Percentiles rank a stretch among this genome's conserved stretches.
Evolutionary conservation across 495 filamentous ascomycete species (phyloP).

Genomic region (Oidiodendron maius): DNA sequence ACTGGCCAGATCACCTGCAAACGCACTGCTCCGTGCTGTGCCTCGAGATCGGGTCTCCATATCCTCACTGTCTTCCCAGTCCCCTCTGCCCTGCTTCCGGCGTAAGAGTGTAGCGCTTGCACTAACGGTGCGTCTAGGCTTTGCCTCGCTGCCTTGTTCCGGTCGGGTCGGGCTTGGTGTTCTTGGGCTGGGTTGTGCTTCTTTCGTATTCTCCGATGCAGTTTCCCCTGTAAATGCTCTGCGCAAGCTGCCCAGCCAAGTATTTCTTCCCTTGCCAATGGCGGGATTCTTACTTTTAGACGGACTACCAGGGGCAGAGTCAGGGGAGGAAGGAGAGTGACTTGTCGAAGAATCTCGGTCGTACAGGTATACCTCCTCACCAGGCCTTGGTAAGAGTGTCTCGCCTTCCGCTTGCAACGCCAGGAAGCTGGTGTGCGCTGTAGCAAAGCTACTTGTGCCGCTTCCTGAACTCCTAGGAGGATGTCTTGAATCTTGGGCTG

Average conservation of each 20-base stretch:
- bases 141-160: background rate
- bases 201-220: background rate
- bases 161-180: slow-evolving; percentile 6
- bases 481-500: slow-evolving; percentile 7
- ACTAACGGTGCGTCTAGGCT: slow-evolving; percentile 16
- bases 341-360: slow-evolving; percentile 53
- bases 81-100: slow-evolving; percentile 50
- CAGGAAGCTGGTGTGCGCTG: slow-evolving; percentile 56
- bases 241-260: slow-evolving; percentile 43
- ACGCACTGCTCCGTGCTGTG: slow-evolving; percentile 10
- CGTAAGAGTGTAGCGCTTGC: slow-evolving; percentile 51
- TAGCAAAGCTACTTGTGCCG: slow-evolving; percentile 37
- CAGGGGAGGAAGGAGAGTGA: slow-evolving; percentile 10
- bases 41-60: background rate
- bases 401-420: slow-evolving; percentile 63
- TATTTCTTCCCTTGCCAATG: slow-evolving; percentile 1
- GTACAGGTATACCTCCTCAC: background rate
- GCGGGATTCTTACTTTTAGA: slow-evolving; percentile 29
- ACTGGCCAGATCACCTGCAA: slow-evolving; percentile 13
- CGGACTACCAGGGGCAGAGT: slow-evolving; percentile 28
- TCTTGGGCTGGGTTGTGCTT: background rate
- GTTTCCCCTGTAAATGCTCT: slow-evolving; percentile 23
- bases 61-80: slow-evolving; percentile 41
- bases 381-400: slow-evolving; percentile 42
- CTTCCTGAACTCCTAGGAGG: slow-evolving; percentile 25